Evolutionary conservation across 352 stramenopile species (phyloP), one percentile per base, ranked within the genome.

Genomic region (Plasmopara viticola): DNA sequence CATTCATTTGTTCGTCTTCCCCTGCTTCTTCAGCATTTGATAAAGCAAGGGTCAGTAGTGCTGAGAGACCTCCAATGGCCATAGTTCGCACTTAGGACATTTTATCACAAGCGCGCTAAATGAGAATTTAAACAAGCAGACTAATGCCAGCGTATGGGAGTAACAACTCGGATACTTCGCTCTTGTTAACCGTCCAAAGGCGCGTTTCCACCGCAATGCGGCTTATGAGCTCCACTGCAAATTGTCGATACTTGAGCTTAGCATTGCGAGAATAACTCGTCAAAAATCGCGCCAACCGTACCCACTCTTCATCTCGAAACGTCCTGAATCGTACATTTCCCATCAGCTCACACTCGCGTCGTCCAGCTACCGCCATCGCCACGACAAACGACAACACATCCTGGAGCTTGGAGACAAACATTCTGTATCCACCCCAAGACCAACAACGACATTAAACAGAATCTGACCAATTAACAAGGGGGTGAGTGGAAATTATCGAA

Each of bases 81-180:
- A 91, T 94, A 0, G 82, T 80, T 25, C 84, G 81, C 29, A 92
- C 82, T 40, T 77, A 60, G 4, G 83, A 90, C 29, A 89, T 81
- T 46, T 87, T 87, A 57, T 94, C 84, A 5, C 75, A 56, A 31
- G 82, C 84, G 6, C 84, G 74, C 28, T 91, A 72, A 29, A 87
- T 73, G 2, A 94, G 51, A 15, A 94, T 63, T 29, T 87, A 70
- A 10, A 93, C 43, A 20, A 93, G 48, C 9, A 80, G 73, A 0
- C 64, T 62, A 4, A 88, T 64, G 0, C 77, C 80, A 4, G 72
- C 68, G 29, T 74, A 89, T 20, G 48, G 37, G 9, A 74, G 40
- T 12, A 85, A 44, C 5, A 51, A 40, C 7, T 62, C 59, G 13
- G 66, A 53, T 2, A 85, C 41, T 3, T 77, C 54, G 9, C 66